These are phyloP conservation scores for Mycosphaerella sp. DNA, from an alignment of 2,329 filamentous ascomycete species.

Conservation along the genomic window DNA sequence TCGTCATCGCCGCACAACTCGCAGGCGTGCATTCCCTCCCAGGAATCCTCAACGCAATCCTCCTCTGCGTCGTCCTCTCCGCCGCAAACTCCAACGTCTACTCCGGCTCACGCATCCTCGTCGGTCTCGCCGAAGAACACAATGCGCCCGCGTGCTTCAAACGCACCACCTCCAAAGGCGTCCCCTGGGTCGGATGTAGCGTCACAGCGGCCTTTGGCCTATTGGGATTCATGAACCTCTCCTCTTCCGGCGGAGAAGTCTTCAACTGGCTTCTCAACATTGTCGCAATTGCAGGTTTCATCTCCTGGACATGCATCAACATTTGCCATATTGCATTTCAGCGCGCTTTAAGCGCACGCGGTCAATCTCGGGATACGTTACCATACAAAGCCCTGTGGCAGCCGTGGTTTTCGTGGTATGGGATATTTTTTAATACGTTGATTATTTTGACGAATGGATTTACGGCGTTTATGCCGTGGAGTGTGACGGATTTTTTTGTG, in stretches of 20 bases:
- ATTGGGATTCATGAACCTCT: conserved; percentile 68
- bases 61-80: conserved; percentile 61
- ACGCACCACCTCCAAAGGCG: conserved; percentile 54
- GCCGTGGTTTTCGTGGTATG: conserved; percentile 66
- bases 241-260: conserved; percentile 61
- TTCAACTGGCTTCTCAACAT: conserved; percentile 66
- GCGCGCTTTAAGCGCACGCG: conserved; percentile 62
- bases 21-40: conserved; percentile 56
- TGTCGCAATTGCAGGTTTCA: conserved; percentile 66
- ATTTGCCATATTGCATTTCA: conserved; percentile 67
- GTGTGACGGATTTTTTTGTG: conserved; percentile 64
- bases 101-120: conserved; percentile 61
- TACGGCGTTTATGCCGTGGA: conserved; percentile 67
- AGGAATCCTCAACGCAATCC: conserved; percentile 63
- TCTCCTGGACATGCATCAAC: conserved; percentile 65
- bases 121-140: conserved; percentile 58
- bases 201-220: conserved; percentile 62
- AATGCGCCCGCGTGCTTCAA: conserved; percentile 49
- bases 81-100: conserved; percentile 65
- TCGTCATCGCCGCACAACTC: conserved; percentile 58
- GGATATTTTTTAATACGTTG: conserved; percentile 55
- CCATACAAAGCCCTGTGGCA: conserved; percentile 64
- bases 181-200: conserved; percentile 67
- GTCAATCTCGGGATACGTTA: conserved; percentile 59
- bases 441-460: conserved; percentile 76